phyloP scores from a whole-genome alignment of 345 rosid species.

The Trapa incisa region DNA sequence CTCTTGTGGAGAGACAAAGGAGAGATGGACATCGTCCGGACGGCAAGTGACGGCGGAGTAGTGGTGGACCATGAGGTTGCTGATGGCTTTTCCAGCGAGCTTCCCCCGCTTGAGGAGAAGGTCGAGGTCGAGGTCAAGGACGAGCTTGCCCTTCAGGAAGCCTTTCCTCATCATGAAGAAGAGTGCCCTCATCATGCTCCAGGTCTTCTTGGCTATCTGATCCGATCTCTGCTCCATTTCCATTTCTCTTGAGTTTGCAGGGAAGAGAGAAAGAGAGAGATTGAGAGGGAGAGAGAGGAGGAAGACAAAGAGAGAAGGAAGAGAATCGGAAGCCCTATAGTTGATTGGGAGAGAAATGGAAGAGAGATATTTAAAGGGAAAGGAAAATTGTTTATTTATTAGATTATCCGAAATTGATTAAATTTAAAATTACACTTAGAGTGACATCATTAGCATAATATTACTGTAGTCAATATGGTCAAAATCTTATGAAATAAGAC shows the following conservation, averaged over 20 bases:
- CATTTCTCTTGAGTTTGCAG: conserved; percentile 10
- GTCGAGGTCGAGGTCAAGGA: conserved; percentile 41
- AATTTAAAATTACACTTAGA: no score
- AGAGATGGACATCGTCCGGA: conserved; percentile 36
- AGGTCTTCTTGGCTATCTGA: conserved; percentile 34
- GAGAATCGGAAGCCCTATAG: not conserved
- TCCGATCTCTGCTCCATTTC: conserved; percentile 35
- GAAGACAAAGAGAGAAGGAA: not conserved
- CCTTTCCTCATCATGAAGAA: conserved; percentile 45
- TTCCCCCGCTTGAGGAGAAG: conserved; percentile 45
- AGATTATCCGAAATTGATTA: not conserved
- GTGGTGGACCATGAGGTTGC: conserved; percentile 30
- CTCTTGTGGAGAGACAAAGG: conserved; percentile 54
- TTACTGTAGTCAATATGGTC: no score
- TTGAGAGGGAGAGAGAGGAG: not conserved
- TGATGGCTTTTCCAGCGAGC: conserved; percentile 45
- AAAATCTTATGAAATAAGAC: no score
- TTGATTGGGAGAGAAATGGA: conserved; percentile 7
- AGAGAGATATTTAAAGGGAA: conserved; percentile 39
- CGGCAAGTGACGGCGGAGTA: conserved; percentile 59
- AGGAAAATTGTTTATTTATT: conserved; percentile 14
- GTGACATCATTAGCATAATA: no score
- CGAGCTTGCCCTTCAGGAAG: conserved; percentile 39
- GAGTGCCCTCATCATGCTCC: conserved; percentile 36
- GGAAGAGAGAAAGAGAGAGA: conserved; percentile 8